A percentile compares a stretch with the other conserved stretches of the same genome.
phyloP scores from a whole-genome alignment of 352 stramenopile species.

The Phytophthora brassicae region DNA sequence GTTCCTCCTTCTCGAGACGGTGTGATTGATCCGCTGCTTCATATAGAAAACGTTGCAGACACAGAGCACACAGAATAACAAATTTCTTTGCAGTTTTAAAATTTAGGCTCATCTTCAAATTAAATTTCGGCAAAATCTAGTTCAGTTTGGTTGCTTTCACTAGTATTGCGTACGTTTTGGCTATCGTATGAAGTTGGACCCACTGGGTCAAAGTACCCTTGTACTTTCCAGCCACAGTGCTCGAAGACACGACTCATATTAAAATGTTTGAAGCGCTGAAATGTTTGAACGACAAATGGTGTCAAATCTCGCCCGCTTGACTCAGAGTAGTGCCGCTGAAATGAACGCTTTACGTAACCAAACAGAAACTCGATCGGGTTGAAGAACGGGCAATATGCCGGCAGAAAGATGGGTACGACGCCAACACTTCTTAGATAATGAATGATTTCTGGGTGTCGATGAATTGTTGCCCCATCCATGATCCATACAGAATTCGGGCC shows the following conservation, averaged over 20 bases:
- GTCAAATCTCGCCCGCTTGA: constrained; percentile 4
- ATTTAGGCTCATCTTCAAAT: no score
- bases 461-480: constrained; percentile 12
- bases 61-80: background rate
- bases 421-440: constrained; percentile 27
- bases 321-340: constrained; percentile 18
- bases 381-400: constrained; percentile 34
- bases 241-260: constrained; percentile 9
- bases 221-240: constrained; percentile 18
- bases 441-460: constrained; percentile 30
- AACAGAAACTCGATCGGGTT: constrained; percentile 40
- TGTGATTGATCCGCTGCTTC: background rate
- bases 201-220: constrained; percentile 15
- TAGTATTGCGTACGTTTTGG: no score
- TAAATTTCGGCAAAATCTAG: no score
- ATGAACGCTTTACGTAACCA: constrained; percentile 16
- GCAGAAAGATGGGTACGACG: constrained; percentile 3
- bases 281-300: constrained; percentile 7
- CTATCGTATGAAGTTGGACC: background rate
- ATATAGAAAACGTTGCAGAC: background rate
- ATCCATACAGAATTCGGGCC: no score
- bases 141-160: no score
- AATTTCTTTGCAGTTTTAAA: no score
- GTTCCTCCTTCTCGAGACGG: background rate
- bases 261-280: constrained; percentile 11